Conservation (phyloP, 176 grass and related monocot species). For the Juncus effusus region DNA sequence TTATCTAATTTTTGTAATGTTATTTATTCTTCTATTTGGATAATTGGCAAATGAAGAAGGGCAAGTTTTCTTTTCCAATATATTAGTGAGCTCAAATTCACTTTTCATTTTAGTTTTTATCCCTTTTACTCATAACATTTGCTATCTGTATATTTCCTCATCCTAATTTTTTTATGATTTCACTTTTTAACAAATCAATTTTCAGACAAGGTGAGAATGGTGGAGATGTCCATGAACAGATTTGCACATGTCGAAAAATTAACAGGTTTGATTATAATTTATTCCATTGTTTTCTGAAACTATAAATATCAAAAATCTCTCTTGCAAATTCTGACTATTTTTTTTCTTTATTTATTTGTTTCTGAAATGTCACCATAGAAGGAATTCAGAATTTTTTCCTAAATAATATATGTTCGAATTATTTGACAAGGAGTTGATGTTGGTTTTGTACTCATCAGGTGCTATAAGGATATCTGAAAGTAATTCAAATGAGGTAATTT, state of each 20-base stretch:
- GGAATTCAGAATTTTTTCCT: no score
- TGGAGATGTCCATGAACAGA: conserved; percentile 1
- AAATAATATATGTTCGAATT: background rate
- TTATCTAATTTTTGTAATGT: no score
- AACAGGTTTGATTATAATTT: conserved; percentile 19
- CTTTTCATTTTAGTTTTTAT: background rate
- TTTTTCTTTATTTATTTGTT: no score
- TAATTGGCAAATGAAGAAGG: no score
- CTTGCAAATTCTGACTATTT: no score
- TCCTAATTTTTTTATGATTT: no score
- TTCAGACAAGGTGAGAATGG: background rate
- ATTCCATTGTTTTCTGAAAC: no score
- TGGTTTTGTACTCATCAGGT: conserved; percentile 34
- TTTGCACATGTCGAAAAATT: conserved; percentile 2
- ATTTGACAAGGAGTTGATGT: conserved; percentile 30
- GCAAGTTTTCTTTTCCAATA: conserved; percentile 27
- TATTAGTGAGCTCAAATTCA: conserved; percentile 30
- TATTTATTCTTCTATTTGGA: no score
- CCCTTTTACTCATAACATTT: no score
- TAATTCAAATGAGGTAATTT: conserved; percentile 42
- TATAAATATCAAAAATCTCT: no score
- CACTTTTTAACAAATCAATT: background rate
- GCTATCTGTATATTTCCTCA: no score
- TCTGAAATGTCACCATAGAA: no score
- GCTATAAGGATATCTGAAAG: conserved; percentile 53